Conservation (phyloP, 2,329 filamentous ascomycete genomes). For the Trichophyton simii region DNA sequence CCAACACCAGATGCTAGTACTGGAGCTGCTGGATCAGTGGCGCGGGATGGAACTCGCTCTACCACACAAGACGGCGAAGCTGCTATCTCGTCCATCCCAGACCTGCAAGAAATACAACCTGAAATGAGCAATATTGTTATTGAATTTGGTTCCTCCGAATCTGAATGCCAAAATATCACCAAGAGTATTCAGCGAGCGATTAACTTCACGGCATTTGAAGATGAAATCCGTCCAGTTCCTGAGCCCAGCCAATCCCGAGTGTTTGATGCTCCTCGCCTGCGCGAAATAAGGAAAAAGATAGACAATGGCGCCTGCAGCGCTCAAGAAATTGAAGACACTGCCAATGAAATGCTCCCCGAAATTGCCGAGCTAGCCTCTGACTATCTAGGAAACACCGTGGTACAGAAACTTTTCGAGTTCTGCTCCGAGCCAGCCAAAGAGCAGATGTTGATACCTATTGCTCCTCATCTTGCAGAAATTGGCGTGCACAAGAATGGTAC, state of each 20-base stretch:
- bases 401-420: conserved; percentile 95
- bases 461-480: conserved; percentile 87
- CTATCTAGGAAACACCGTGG: conserved; percentile 97
- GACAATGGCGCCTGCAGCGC: conserved; percentile 83
- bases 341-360: conserved; percentile 87
- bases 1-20: conserved; percentile 78
- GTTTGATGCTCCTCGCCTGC: conserved; percentile 85
- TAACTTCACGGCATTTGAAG: conserved; percentile 55
- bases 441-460: conserved; percentile 77
- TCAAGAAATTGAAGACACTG: conserved; percentile 82
- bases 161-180: conserved; percentile 62
- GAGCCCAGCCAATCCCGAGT: conserved; percentile 81
- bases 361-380: conserved; percentile 91
- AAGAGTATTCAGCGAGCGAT: conserved; percentile 65
- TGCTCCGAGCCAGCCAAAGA: conserved; percentile 85
- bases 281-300: conserved; percentile 93
- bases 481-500: conserved; percentile 98
- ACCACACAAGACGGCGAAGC: conserved; percentile 24
- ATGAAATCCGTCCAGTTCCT: conserved; percentile 77
- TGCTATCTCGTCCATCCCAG: conserved; percentile 46
- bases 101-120: conserved; percentile 61
- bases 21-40: conserved; percentile 17
- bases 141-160: conserved; percentile 73
- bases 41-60: conserved; percentile 13
- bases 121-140: conserved; percentile 78